Evolutionary conservation across 2,329 filamentous ascomycete species (phyloP).

Genomic region (Talaromyces sp.): DNA sequence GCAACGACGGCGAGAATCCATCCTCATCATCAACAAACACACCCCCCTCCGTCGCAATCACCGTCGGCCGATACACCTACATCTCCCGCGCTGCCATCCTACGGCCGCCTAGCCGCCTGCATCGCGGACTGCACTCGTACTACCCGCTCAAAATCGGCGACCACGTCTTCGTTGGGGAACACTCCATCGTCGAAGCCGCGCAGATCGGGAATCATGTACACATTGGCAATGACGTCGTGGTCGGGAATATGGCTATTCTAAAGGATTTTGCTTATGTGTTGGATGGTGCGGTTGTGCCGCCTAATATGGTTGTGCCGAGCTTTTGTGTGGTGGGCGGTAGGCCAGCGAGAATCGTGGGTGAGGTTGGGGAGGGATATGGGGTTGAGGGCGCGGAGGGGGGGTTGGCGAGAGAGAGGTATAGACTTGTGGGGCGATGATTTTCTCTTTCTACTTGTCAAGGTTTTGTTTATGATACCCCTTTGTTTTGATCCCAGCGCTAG

Average conservation of each 20-base stretch:
- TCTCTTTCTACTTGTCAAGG: too few relatives aligned
- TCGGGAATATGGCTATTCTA: slow-evolving; percentile 85
- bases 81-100: slow-evolving; percentile 75
- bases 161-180: slow-evolving; percentile 82
- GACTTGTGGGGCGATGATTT: slow-evolving; percentile 34
- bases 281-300: slow-evolving; percentile 77
- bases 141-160: slow-evolving; percentile 79
- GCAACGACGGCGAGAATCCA: slow-evolving; percentile 22
- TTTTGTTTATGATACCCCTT: slow-evolving; percentile 14
- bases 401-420: slow-evolving; percentile 40
- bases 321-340: slow-evolving; percentile 86
- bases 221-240: slow-evolving; percentile 71
- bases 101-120: slow-evolving; percentile 76
- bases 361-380: slow-evolving; percentile 57
- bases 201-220: slow-evolving; percentile 80
- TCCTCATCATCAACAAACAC: slow-evolving; percentile 25
- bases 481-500: not conserved
- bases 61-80: slow-evolving; percentile 88
- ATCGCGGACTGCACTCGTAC: slow-evolving; percentile 62
- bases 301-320: slow-evolving; percentile 87
- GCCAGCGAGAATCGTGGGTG: slow-evolving; percentile 75
- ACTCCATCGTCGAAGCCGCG: slow-evolving; percentile 75
- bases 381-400: slow-evolving; percentile 45
- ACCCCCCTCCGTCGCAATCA: slow-evolving; percentile 56
- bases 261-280: slow-evolving; percentile 90